phyloP scores from a whole-genome alignment of 83 land plant species.

The Diphasiastrum complanatum region DNA sequence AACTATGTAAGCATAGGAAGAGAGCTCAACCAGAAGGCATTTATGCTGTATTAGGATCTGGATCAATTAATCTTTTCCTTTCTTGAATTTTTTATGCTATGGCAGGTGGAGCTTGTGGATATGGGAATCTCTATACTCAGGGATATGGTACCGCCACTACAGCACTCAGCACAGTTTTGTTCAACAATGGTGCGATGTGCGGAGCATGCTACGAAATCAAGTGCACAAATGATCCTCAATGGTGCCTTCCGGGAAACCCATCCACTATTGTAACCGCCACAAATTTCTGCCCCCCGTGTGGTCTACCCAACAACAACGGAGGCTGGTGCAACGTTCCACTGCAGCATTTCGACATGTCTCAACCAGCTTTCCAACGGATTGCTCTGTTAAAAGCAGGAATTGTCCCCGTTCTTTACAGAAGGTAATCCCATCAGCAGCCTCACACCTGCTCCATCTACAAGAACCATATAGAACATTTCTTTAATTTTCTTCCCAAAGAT shows the following conservation, averaged over 20 bases:
- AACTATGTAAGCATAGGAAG: too few species aligned
- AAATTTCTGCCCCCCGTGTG: neutral
- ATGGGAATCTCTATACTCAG: neutral
- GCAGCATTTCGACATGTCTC: neutral
- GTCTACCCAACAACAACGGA: neutral
- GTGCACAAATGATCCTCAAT: neutral
- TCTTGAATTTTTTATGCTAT: too few species aligned
- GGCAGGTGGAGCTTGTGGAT: neutral
- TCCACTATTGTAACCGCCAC: conserved; percentile 1
- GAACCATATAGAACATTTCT: too few species aligned
- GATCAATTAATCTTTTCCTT: too few species aligned
- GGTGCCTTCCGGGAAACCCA: neutral
- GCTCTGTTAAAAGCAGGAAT: neutral
- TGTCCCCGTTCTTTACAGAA: neutral
- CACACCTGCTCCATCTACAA: too few species aligned
- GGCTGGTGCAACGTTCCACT: too few species aligned
- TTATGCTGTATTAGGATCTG: too few species aligned
- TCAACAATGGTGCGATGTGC: neutral
- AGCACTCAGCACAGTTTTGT: neutral
- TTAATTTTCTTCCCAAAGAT: too few species aligned
- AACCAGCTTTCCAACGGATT: neutral
- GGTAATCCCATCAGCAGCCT: neutral
- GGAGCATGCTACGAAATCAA: neutral
- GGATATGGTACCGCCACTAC: neutral
- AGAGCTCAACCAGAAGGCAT: too few species aligned